phyloP scores from a whole-genome alignment of 345 rosid species.

The Toxicodendron radicans region DNA sequence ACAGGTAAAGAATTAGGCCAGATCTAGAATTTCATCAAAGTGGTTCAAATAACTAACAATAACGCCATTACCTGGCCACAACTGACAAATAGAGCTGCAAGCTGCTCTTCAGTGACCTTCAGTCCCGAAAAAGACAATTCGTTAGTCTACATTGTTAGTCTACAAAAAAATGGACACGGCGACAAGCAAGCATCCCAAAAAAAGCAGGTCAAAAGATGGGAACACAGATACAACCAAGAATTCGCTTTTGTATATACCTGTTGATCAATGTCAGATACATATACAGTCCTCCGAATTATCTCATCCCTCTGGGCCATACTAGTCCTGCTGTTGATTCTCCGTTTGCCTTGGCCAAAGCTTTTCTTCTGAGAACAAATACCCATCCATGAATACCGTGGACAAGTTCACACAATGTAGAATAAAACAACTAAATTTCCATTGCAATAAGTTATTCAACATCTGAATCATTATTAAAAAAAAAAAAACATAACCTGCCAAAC shows the following conservation, averaged over 20 bases:
- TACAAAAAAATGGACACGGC: neutral
- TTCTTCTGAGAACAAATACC: conserved; percentile 56
- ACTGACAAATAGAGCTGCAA: conserved; percentile 73
- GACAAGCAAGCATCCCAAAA: neutral
- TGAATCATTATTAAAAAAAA: neutral
- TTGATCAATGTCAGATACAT: conserved; percentile 92
- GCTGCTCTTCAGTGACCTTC: conserved; percentile 98
- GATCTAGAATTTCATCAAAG: neutral
- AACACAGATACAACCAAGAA: conserved; percentile 9
- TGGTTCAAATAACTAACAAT: conserved; percentile 3
- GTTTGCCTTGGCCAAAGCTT: conserved; percentile 64
- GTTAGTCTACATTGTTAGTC: conserved; percentile 15
- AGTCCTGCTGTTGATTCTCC: conserved; percentile 72
- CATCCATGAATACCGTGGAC: conserved; percentile 17
- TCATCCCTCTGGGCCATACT: conserved; percentile 91
- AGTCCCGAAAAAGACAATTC: conserved; percentile 8
- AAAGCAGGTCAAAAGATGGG: neutral
- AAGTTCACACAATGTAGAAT: neutral
- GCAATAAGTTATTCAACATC: neutral
- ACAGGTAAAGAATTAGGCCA: conserved; percentile 15
- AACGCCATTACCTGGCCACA: conserved; percentile 76
- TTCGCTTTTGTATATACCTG: conserved; percentile 48
- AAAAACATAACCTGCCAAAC: neutral
- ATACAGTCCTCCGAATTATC: conserved; percentile 80
- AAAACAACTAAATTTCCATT: neutral